Conservation (phyloP, 1,284 basidiomycete genomes). For the Cryptococcus maquisensis region DNA sequence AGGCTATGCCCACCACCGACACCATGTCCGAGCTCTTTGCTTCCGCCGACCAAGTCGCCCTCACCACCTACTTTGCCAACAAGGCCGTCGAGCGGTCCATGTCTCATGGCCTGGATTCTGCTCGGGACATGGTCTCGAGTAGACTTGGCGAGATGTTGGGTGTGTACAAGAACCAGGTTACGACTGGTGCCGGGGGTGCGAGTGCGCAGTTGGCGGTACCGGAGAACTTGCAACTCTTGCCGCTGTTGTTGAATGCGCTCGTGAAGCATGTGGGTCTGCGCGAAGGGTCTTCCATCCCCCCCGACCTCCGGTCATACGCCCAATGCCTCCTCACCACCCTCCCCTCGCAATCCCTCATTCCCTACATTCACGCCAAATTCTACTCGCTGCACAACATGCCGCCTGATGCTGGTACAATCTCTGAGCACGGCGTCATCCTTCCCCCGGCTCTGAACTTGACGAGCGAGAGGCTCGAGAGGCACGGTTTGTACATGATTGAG, state of each 20-base stretch:
- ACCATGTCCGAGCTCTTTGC: slow-evolving; percentile 92
- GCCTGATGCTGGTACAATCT: slow-evolving; percentile 44
- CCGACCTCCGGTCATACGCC: slow-evolving; percentile 92
- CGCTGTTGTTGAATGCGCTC: slow-evolving; percentile 80
- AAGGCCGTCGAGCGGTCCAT: slow-evolving; percentile 94
- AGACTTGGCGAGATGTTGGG: slow-evolving; percentile 85
- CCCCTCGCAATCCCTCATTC: slow-evolving; percentile 83
- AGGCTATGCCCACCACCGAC: slow-evolving; percentile 86
- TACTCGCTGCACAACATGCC: slow-evolving; percentile 95
- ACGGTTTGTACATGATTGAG: slow-evolving; percentile 95
- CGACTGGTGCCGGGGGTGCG: slow-evolving; percentile 75
- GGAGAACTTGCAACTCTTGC: slow-evolving; percentile 91
- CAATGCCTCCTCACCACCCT: slow-evolving; percentile 87
- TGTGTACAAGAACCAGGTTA: slow-evolving; percentile 96
- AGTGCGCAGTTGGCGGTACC: slow-evolving; percentile 89
- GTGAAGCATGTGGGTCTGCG: slow-evolving; percentile 94
- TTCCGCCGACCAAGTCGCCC: slow-evolving; percentile 89
- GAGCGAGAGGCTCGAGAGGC: slow-evolving; percentile 87
- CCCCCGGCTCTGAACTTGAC: slow-evolving; percentile 74
- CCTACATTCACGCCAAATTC: slow-evolving; percentile 91
- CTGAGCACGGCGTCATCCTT: slow-evolving; percentile 38
- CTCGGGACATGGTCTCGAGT: slow-evolving; percentile 83
- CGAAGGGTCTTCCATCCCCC: slow-evolving; percentile 92
- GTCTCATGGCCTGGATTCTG: slow-evolving; percentile 81
- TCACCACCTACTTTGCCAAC: slow-evolving; percentile 85